phyloP scores from a whole-genome alignment of 1,284 basidiomycete genomes.

The Cerrena zonata region DNA sequence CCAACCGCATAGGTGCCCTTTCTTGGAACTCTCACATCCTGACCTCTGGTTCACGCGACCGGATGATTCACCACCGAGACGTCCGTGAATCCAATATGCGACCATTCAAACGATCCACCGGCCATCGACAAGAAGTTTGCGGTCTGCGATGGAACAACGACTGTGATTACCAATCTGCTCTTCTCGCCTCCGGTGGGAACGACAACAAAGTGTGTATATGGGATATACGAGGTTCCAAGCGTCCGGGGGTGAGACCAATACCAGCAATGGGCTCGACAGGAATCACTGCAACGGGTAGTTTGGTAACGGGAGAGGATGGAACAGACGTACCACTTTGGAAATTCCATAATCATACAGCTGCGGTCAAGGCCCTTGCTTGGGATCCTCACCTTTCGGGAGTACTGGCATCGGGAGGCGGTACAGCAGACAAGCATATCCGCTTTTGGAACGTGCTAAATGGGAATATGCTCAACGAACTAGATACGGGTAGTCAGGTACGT shows the following conservation, averaged over 20 bases:
- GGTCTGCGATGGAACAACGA: conserved; percentile 88
- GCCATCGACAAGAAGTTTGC: conserved; percentile 94
- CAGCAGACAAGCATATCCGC: conserved; percentile 93
- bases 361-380: conserved; percentile 97
- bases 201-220: conserved; percentile 98
- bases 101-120: conserved; percentile 73
- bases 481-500: conserved; percentile 88
- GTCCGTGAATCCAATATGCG: conserved; percentile 69
- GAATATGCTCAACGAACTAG: conserved; percentile 76
- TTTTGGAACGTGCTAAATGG: conserved; percentile 96
- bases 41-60: conserved; percentile 87
- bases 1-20: conserved; percentile 84
- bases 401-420: conserved; percentile 94
- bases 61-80: conserved; percentile 87
- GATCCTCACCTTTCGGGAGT: conserved; percentile 91
- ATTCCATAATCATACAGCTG: conserved; percentile 94
- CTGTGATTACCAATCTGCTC: conserved; percentile 32
- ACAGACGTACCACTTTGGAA: conserved; percentile 77
- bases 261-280: conserved; percentile 6
- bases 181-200: conserved; percentile 90
- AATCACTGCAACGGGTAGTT: background rate
- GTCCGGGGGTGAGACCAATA: conserved; percentile 31
- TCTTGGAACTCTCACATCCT: conserved; percentile 91
- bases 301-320: conserved; percentile 34
- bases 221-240: conserved; percentile 68